Percentiles rank a stretch among this genome's conserved stretches.
Evolutionary conservation across 2,329 filamentous ascomycete genomes (phyloP).

Genomic region (Pyrenochaeta sp.): DNA sequence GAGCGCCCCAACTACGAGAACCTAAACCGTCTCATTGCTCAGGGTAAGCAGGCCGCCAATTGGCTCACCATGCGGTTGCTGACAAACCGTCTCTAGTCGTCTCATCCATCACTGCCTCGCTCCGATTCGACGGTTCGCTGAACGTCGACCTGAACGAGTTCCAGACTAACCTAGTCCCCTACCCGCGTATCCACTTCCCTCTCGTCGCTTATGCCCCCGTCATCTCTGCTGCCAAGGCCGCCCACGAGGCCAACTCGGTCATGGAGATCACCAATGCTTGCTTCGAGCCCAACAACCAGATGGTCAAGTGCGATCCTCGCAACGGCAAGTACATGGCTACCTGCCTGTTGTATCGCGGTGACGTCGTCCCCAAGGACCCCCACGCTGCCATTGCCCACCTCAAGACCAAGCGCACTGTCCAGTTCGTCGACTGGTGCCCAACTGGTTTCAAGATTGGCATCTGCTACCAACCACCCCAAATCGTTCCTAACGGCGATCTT

Average conservation of each 20-base stretch:
- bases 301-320: conserved; percentile 99
- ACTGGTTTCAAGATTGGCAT: conserved; percentile 99
- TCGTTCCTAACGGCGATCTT: conserved; percentile 95
- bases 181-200: conserved; percentile 99
- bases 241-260: conserved; percentile 97
- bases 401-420: conserved; percentile 99
- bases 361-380: conserved; percentile 96
- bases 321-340: conserved; percentile 99
- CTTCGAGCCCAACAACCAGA: conserved; percentile 99
- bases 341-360: conserved; percentile 96
- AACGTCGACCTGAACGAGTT: conserved; percentile 99
- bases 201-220: conserved; percentile 96
- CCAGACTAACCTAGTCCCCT: conserved; percentile 99
- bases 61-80: conserved; percentile 3
- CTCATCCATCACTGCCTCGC: conserved; percentile 96
- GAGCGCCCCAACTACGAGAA: conserved; percentile 99
- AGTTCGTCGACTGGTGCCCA: conserved; percentile 99
- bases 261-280: conserved; percentile 98
- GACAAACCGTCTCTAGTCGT: conserved; percentile 70
- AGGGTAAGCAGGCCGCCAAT: conserved; percentile 67
- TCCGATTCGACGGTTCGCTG: conserved; percentile 97
- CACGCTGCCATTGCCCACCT: conserved; percentile 92
- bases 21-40: conserved; percentile 97
- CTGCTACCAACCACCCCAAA: conserved; percentile 97
- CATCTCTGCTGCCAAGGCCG: conserved; percentile 92